Conservation (phyloP, 1,284 basidiomycete genomes). For the Xanthoconium separans region DNA sequence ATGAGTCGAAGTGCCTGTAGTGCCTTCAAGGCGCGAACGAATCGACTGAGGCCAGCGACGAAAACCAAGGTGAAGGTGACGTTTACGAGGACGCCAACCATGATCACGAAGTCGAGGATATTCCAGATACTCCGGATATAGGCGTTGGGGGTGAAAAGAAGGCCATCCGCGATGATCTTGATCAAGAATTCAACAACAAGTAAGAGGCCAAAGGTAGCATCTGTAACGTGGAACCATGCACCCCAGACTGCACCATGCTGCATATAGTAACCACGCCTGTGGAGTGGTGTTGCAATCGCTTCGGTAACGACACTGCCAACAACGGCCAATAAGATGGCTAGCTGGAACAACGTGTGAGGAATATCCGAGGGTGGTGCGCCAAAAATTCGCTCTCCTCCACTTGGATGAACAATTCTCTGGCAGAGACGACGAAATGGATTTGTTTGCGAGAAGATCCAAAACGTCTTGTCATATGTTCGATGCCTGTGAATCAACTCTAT, state of each 20-base stretch:
- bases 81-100: slow-evolving; percentile 84
- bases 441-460: slow-evolving; percentile 88
- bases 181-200: slow-evolving; percentile 87
- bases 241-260: slow-evolving; percentile 59
- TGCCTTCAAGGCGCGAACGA: slow-evolving; percentile 87
- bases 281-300: slow-evolving; percentile 82
- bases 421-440: slow-evolving; percentile 76
- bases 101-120: slow-evolving; percentile 85
- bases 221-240: slow-evolving; percentile 90
- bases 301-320: slow-evolving; percentile 86
- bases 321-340: slow-evolving; percentile 75
- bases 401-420: slow-evolving; percentile 83
- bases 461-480: slow-evolving; percentile 88
- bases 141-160: slow-evolving; percentile 91
- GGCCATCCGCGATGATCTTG: slow-evolving; percentile 93
- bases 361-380: slow-evolving; percentile 68
- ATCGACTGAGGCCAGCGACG: slow-evolving; percentile 77
- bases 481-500: slow-evolving; percentile 89
- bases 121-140: slow-evolving; percentile 95
- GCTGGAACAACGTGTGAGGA: slow-evolving; percentile 76
- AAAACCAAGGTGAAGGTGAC: slow-evolving; percentile 77
- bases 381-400: slow-evolving; percentile 84
- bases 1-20: slow-evolving; percentile 88
- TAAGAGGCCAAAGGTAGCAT: slow-evolving; percentile 72
- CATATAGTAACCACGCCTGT: slow-evolving; percentile 75